Percentiles rank a stretch among this genome's conserved stretches.
Evolutionary conservation across 2,329 filamentous ascomycete species (phyloP).

Genomic region (Huntiella bhutanensis): DNA sequence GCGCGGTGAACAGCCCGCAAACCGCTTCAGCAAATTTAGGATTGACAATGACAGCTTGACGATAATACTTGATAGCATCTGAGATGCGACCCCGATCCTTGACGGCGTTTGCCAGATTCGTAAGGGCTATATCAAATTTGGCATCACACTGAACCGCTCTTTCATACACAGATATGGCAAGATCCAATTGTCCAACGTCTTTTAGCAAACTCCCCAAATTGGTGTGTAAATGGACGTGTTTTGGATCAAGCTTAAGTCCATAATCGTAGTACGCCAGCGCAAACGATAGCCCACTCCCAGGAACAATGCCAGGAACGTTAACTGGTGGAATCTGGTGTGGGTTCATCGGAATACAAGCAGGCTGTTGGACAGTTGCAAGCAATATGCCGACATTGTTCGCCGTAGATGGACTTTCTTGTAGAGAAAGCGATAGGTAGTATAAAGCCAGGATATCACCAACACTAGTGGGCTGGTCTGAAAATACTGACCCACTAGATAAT

Average conservation of each 20-base stretch:
- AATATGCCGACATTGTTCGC: slow-evolving; percentile 97
- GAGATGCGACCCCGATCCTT: slow-evolving; percentile 87
- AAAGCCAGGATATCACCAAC: slow-evolving; percentile 85
- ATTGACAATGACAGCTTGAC: slow-evolving; percentile 73
- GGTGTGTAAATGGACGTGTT: slow-evolving; percentile 90
- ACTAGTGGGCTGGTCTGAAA: slow-evolving; percentile 41
- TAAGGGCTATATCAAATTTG: slow-evolving; percentile 91
- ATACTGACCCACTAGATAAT: slow-evolving; percentile 55
- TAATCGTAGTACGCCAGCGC: slow-evolving; percentile 93
- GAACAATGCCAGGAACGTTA: slow-evolving; percentile 41
- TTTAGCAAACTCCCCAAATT: slow-evolving; percentile 91
- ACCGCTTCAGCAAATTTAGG: slow-evolving; percentile 94
- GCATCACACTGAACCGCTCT: slow-evolving; percentile 79
- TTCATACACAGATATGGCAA: slow-evolving; percentile 94
- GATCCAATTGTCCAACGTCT: slow-evolving; percentile 80
- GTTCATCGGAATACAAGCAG: slow-evolving; percentile 14
- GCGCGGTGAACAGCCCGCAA: slow-evolving; percentile 79
- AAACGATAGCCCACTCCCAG: slow-evolving; percentile 72
- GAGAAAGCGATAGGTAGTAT: slow-evolving; percentile 84
- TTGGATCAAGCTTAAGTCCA: slow-evolving; percentile 65
- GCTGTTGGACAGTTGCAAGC: slow-evolving; percentile 79
- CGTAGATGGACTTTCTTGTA: slow-evolving; percentile 91
- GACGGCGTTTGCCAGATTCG: slow-evolving; percentile 91
- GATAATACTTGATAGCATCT: slow-evolving; percentile 86
- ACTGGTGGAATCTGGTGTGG: not conserved